Evolutionary conservation across 2,329 filamentous ascomycete genomes (phyloP).

Genomic region (Phaeoacremonium minimum): DNA sequence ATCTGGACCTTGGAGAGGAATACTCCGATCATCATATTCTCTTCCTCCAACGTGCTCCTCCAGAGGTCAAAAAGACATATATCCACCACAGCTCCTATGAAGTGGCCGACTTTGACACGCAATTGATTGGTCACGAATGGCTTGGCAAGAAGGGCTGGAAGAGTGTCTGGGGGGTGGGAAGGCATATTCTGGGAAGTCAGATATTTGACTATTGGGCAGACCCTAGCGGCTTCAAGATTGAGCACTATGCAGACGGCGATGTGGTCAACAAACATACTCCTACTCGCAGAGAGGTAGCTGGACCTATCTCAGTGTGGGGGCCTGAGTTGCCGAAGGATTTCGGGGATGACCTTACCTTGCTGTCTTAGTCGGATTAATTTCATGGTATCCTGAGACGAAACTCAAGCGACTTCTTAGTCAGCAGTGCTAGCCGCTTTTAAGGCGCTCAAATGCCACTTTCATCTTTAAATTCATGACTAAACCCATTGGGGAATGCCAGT

Average conservation of each 20-base stretch:
- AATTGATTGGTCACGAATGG: slow-evolving; percentile 1
- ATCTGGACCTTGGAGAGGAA: slow-evolving; percentile 2
- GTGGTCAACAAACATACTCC: slow-evolving; percentile 2
- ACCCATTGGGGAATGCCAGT: no score
- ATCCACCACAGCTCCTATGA: slow-evolving; percentile 1
- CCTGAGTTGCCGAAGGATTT: neutral
- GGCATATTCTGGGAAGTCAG: slow-evolving; percentile 1
- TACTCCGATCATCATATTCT: slow-evolving; percentile 2
- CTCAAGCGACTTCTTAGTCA: no score
- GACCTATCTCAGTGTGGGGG: neutral
- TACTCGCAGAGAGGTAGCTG: neutral
- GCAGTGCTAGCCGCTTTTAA: no score
- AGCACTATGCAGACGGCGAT: slow-evolving; percentile 5
- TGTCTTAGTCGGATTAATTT: no score
- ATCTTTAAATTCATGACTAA: no score
- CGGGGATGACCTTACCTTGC: no score
- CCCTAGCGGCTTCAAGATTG: slow-evolving; percentile 3
- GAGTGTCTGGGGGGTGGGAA: neutral
- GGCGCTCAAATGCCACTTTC: no score
- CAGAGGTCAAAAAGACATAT: neutral
- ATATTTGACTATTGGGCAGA: slow-evolving; percentile 4
- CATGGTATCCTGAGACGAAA: no score
- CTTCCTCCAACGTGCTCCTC: slow-evolving; percentile 1
- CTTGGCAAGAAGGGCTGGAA: neutral
- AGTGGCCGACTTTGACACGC: slow-evolving; percentile 3